phyloP scores from a whole-genome alignment of 1,284 basidiomycete genomes.

The Athelia psychrophila region DNA sequence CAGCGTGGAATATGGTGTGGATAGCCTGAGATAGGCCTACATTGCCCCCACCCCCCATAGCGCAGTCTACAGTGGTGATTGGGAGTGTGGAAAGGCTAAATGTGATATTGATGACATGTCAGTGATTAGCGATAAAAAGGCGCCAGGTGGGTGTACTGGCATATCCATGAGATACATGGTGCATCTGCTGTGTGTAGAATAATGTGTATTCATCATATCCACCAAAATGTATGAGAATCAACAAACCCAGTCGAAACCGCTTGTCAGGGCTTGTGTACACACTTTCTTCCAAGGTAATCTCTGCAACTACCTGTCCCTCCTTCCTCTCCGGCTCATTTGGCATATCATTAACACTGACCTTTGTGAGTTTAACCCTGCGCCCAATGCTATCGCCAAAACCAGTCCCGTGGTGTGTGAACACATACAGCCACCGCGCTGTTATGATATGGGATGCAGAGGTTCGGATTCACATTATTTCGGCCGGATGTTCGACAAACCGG shows the following conservation, averaged over 20 bases:
- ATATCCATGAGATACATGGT: constrained; percentile 43
- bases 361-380: constrained; percentile 25
- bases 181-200: constrained; percentile 44
- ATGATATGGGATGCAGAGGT: no score
- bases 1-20: constrained; percentile 36
- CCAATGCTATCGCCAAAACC: constrained; percentile 27
- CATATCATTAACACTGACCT: constrained; percentile 37
- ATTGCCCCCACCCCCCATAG: constrained; percentile 14
- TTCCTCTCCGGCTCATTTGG: constrained; percentile 30
- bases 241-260: no score
- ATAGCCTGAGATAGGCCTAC: constrained; percentile 39
- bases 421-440: constrained; percentile 30
- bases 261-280: no score
- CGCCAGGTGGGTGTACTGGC: constrained; percentile 23
- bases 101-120: constrained; percentile 10
- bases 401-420: constrained; percentile 26
- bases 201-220: constrained; percentile 47
- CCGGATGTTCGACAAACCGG: no score
- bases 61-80: constrained; percentile 24
- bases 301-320: constrained; percentile 40
- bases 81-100: constrained; percentile 29
- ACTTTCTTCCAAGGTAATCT: constrained; percentile 46
- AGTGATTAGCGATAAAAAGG: no score
- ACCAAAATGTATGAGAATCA: no score
- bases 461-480: no score